phyloP scores from a whole-genome alignment of 139 green algal genomes.

The Parachlorella kessleri region DNA sequence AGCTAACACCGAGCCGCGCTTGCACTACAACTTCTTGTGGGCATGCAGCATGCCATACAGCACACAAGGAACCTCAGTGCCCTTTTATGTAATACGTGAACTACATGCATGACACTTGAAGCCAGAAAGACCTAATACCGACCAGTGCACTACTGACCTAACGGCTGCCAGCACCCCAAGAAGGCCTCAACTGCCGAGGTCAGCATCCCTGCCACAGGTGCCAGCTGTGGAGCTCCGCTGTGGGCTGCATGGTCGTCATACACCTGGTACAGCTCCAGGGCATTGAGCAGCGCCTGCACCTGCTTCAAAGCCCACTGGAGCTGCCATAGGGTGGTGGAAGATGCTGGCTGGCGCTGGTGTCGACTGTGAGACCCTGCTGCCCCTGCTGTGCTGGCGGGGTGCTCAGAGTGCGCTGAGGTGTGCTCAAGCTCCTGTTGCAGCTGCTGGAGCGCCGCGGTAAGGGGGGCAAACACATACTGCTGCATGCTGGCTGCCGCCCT shows the following conservation, averaged over 20 bases:
- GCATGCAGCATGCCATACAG: too few relatives aligned
- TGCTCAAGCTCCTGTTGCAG: not conserved
- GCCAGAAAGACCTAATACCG: too few relatives aligned
- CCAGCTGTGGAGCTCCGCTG: not conserved
- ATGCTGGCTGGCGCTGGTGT: too few relatives aligned
- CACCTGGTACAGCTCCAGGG: conserved; percentile 4
- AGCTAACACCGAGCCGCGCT: too few relatives aligned
- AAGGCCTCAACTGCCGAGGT: not conserved
- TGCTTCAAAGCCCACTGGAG: conserved; percentile 12
- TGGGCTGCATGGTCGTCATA: not conserved
- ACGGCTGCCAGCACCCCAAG: conserved; percentile 14
- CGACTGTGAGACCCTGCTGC: too few relatives aligned
- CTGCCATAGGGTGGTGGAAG: conserved; percentile 6
- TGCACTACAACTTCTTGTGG: too few relatives aligned
- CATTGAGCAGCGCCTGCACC: conserved; percentile 29
- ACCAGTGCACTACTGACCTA: not conserved
- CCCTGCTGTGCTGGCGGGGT: not conserved
- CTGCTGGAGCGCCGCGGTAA: conserved; percentile 7
- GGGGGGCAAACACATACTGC: not conserved
- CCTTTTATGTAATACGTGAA: too few relatives aligned
- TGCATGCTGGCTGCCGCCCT: conserved; percentile 7
- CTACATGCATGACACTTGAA: too few relatives aligned
- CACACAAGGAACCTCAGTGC: too few relatives aligned
- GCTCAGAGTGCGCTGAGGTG: too few relatives aligned
- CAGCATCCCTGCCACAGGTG: not conserved